Evolutionary conservation across 768 basidiomycete species (phyloP), one percentile per base, ranked within the genome.

Genomic region (Paxillus involutus): DNA sequence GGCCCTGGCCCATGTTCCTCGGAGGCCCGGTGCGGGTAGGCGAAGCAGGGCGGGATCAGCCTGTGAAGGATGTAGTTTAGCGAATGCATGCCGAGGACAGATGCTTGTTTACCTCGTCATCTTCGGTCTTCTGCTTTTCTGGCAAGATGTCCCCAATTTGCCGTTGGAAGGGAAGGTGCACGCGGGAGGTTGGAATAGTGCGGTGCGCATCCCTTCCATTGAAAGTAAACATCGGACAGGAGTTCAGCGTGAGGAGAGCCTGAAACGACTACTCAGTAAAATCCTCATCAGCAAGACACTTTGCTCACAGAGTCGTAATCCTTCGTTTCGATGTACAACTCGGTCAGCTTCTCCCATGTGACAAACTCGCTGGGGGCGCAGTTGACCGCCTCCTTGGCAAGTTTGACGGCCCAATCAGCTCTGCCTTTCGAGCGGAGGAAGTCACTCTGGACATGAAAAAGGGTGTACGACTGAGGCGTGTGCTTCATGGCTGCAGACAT

Each of bases 181-280:
- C 80, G 55, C 86, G 84, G 1, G 87, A 76, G 16, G 94, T 85
- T 1, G 88, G 77, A 10, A 98, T 83, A 68, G 81, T 84, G 4
- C 94, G 83, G 67, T 99, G 97, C 3, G 87, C 78, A 69, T 99
- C 97, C 19, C 95, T 86, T 42, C 97, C 96, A 65, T 97, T 97
- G 75, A 91, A 98, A 8, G 97, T 98, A 74, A 99, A 99, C 97
- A 99, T 98, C 3, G 96, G 95, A 74, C 97, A 98, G n/a, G 95
- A 98, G 67, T 98, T 98, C 46, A 98, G 83, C 1, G 96, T 97
- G 40, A 98, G 77, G 13, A 98, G 76, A 0, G 94, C 94, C 78
- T 79, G 44, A 8, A 13, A 12, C 29, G 26, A 21, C 48, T 41
- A 47, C 14, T 39, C 19, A 51, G 45, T 44, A 12, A 40, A 24